Evolutionary conservation across 495 filamentous ascomycete genomes (phyloP), one percentile per base, ranked within the genome.

Genomic region (Pseudoneurospora amorphoporcata): DNA sequence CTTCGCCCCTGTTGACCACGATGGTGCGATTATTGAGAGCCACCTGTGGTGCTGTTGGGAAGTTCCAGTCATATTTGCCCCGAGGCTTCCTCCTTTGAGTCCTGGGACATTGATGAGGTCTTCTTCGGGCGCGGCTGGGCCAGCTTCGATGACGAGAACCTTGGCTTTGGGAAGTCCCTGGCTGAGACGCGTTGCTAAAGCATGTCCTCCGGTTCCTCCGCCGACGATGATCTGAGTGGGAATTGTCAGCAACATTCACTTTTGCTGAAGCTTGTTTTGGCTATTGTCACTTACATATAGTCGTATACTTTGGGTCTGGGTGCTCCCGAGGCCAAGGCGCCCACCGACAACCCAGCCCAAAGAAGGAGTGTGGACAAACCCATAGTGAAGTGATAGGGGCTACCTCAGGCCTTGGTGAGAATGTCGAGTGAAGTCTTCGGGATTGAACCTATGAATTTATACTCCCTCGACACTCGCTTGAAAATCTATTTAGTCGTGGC

Each of bases 171-270:
- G 83, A 8, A 81, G 74, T 43, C 88, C 87, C 47, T 86, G 83
- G 9, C 88, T 88, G 17, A 91, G 83, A 39, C 89, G 85, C 19
- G 85, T 84, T 8, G 89, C 89, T n/a, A 90, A 79, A 3, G 83
- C 82, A 71, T 82, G 83, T 37, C 89, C 88, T 5, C 87, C 87
- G 0, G 88, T 90, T 9, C 89, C 89, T 68, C 88, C 89, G 3
- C 86, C 86, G 4, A 94, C 88, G 76, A 95, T 89, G 74, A 96
- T 76, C 78, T 79, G 8, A 38, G 10, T 8, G 7, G 37, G 16
- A 17, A 17, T 5, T 7, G 41, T 42, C 14, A 42, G 41, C 4
- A 17, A 42, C 4, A 42, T 42, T 17, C 5, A 2, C 41, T 17
- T 42, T 42, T 42, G 41, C 14, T 42, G 14, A 7, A 7, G 41